Percentiles rank a stretch among this genome's conserved stretches.
These are phyloP conservation scores for Bjerkandera adusta DNA, from an alignment of 1,284 basidiomycete genomes.

Conservation along the genomic window DNA sequence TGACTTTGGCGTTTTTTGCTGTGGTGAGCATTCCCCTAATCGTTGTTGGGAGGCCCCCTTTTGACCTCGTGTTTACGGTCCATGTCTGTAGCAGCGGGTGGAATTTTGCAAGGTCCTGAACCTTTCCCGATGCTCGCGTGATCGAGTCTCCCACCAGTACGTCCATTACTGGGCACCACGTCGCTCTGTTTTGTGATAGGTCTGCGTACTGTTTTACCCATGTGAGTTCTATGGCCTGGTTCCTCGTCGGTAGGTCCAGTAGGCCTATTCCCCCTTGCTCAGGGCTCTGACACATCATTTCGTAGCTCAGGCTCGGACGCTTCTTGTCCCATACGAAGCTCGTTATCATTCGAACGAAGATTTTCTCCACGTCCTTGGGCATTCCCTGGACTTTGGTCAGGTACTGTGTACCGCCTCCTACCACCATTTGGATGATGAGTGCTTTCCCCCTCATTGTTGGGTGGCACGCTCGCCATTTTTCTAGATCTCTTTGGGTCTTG, in stretches of 20 bases:
- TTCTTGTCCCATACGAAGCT: conserved; percentile 24
- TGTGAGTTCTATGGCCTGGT: conserved; percentile 26
- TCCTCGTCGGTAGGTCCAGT: conserved; percentile 22
- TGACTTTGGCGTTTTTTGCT: conserved; percentile 8
- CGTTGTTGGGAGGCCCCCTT: neutral
- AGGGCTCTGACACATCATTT: conserved; percentile 2
- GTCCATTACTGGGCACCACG: conserved; percentile 26
- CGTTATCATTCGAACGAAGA: conserved; percentile 7
- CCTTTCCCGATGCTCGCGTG: neutral
- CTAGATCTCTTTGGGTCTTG: conserved; percentile 13
- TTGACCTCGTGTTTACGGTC: conserved; percentile 3
- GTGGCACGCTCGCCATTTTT: conserved; percentile 19
- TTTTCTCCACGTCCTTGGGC: conserved; percentile 15
- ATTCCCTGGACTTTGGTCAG: conserved; percentile 26
- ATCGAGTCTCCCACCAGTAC: conserved; percentile 6
- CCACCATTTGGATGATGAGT: conserved; percentile 21
- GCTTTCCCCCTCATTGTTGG: conserved; percentile 19
- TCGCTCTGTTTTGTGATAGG: conserved; percentile 11
- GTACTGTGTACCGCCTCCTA: conserved; percentile 26
- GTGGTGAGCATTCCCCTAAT: conserved; percentile 10
- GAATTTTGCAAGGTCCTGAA: neutral
- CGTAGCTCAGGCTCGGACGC: conserved; percentile 3
- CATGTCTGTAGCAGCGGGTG: conserved; percentile 21
- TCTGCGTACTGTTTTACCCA: conserved; percentile 24
- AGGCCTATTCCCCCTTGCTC: conserved; percentile 22